Base-by-base conservation (phyloP, 345 rosid species). In the Capsella bursapastoris region DNA sequence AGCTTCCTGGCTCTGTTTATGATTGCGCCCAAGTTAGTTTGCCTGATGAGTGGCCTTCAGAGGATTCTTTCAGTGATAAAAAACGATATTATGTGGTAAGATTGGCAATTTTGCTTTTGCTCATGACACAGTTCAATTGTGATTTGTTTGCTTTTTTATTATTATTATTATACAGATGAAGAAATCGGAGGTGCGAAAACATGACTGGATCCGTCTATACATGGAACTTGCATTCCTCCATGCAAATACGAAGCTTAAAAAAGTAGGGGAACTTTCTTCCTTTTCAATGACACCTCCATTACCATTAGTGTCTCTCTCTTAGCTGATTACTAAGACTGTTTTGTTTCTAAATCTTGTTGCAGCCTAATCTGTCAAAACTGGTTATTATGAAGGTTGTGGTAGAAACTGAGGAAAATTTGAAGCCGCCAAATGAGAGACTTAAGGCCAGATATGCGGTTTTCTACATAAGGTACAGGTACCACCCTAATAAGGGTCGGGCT, bases 121-220 rank as follows among this genome's bases (percentile, higher is more conserved):
- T 14, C 9, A 10, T 11, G 15, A 7, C 37, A 7, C 8, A 12
- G 13, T 35, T 5, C 22, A 65, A 12, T 31, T 6, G 16, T 51
- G 12, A 25, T 66, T 13, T 52, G 8, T 63, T 28, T 63, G 37
- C 0, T 35, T 64, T 50, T 8, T 18, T 18, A 16, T 18, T 18
- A 18, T 18, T 18, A 0, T 18, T 18, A 18, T 18, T 18, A 22
- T 22, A 13, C 59, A 51, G 64, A 5, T 69, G 14, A 69, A 32
- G 15, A 32, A 31, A 32, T 57, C 64, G 13, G 65, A 69, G 65
- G 4, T 69, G 10, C 56, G 3, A 32, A 45, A 44, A 45, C 2
- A 44, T 45, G 65, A 70, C 9, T 69, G 73, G 47, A 45, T 69
- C 45, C 73, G 25, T 44, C 8, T 69, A 8, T 69, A 69, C 73